Evolutionary conservation across 1,284 basidiomycete genomes (phyloP).

Genomic region (Amylostereum areolatum): DNA sequence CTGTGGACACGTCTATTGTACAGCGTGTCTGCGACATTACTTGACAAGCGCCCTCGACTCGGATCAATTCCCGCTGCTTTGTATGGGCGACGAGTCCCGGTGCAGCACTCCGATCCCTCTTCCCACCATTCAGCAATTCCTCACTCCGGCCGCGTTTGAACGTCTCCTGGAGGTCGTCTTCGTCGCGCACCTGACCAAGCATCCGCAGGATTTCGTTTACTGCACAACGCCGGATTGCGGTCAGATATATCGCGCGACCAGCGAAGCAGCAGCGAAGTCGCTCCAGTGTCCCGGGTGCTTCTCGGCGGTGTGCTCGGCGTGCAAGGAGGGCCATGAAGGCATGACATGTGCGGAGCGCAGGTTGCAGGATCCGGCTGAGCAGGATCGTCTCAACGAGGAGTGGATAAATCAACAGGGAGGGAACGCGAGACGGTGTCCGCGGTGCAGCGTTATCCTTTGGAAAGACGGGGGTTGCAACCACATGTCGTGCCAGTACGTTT

Average conservation of each 20-base stretch:
- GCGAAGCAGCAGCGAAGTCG: conserved; percentile 21
- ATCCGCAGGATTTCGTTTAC: conserved; percentile 40
- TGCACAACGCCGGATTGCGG: conserved; percentile 54
- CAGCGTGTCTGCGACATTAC: conserved; percentile 44
- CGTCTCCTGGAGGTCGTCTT: conserved; percentile 41
- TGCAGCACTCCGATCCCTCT: conserved; percentile 47
- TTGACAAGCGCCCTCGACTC: conserved; percentile 38
- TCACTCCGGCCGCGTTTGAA: conserved; percentile 36
- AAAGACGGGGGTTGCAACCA: conserved; percentile 26
- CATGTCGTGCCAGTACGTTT: conserved; percentile 12
- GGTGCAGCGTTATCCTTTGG: conserved; percentile 19
- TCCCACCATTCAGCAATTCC: conserved; percentile 40
- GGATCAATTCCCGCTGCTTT: conserved; percentile 43
- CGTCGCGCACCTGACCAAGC: conserved; percentile 35
- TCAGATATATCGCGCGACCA: conserved; percentile 43
- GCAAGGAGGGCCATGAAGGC: conserved; percentile 34
- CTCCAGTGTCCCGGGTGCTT: conserved; percentile 46
- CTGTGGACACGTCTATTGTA: conserved; percentile 51
- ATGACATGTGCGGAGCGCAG: conserved; percentile 41
- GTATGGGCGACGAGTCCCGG: conserved; percentile 41
- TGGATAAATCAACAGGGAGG: conserved; percentile 29
- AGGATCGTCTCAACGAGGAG: conserved; percentile 37
- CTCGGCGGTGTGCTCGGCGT: conserved; percentile 36
- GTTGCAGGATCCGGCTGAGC: conserved; percentile 28
- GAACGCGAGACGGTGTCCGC: conserved; percentile 20